Evolutionary conservation across 805 yeast species (phyloP).

Genomic region (Kluyveromyces siamensis): DNA sequence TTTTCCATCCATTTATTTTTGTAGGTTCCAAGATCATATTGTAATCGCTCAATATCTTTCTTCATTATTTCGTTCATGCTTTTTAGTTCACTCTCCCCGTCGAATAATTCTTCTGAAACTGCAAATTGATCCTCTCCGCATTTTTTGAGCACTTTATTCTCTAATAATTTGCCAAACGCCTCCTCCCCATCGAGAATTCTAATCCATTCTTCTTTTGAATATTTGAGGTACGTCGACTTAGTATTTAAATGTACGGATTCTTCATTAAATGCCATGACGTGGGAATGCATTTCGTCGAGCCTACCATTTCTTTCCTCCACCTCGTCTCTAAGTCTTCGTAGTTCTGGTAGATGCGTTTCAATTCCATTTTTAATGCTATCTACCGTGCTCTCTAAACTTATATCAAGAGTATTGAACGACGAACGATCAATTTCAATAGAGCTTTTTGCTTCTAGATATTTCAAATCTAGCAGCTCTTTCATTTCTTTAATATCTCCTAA

Average conservation of each 20-base stretch:
- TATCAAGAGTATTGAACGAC: conserved; percentile 18
- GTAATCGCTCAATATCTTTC: conserved; percentile 16
- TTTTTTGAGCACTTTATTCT: conserved; percentile 12
- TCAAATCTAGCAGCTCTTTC: conserved; percentile 11
- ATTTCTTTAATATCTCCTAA: conserved; percentile 7
- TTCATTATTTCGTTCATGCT: conserved; percentile 18
- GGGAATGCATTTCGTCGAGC: conserved; percentile 18
- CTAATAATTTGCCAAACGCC: conserved; percentile 15
- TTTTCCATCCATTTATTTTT: conserved; percentile 25
- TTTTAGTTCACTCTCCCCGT: conserved; percentile 19
- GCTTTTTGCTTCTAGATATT: conserved; percentile 17
- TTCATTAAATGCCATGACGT: conserved; percentile 15
- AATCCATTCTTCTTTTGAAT: conserved; percentile 22
- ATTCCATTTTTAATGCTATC: conserved; percentile 8
- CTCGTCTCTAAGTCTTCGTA: conserved; percentile 7
- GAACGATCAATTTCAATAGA: conserved; percentile 20
- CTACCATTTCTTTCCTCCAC: conserved; percentile 14
- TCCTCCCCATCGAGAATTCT: conserved; percentile 14
- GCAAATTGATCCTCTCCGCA: conserved; percentile 10
- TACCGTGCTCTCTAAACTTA: conserved; percentile 11
- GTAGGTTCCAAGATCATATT: conserved; percentile 14
- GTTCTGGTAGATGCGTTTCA: conserved; percentile 9
- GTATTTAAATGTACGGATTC: conserved; percentile 17
- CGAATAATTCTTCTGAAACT: conserved; percentile 21
- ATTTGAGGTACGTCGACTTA: conserved; percentile 16